Evolutionary conservation across 352 stramenopile species (phyloP), one percentile per base, ranked within the genome.

Genomic region (Globisporangium canariense): DNA sequence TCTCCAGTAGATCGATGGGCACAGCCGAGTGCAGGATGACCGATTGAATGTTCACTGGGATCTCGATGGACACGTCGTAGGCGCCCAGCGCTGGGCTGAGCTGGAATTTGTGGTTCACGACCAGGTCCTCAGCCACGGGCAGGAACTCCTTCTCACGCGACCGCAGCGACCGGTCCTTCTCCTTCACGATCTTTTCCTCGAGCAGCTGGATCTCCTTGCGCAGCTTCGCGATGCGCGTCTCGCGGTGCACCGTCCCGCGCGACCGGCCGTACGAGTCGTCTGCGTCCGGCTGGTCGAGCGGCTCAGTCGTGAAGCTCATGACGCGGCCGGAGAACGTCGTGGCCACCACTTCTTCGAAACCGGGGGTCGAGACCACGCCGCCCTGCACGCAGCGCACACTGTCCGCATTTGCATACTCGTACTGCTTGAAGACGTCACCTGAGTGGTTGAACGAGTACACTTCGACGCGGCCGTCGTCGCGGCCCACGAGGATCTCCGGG

Each of bases 271-370:
- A 89, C n/a, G 73, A 76, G 62, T 96, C 88, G 28, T 91, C 83
- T 1, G 62, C 64, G 52, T 94, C 88, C 1, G 76, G 72, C 40
- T 93, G 78, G 40, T 93, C 85, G 14, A 94, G 75, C 6, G 86
- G 84, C 60, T 94, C 86, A 5, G 88, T 91, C 34, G 82, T 96
- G 56, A 94, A 93, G 60, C 81, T 93, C 47, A 94, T 68, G 0
- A 96, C 71, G 41, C 83, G 78, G 0, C 88, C 88, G 2, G 83
- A 90, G 62, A 94, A 96, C 6, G 88, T 94, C 3, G 77, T 86
- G 10, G 81, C 76, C 2, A 96, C 71, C 36, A 96, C 49, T 59
- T 96, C 86, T 16, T 93, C 81, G 51, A 76, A 93, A 5, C 81
- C 86, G 0, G 81, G 81, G 0, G 85, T 93, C 16, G 81, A 84